Percentiles rank a stretch among this genome's conserved stretches.
Evolutionary conservation across 306 rosid species (phyloP).

Genomic region (Abrus pulchellus): DNA sequence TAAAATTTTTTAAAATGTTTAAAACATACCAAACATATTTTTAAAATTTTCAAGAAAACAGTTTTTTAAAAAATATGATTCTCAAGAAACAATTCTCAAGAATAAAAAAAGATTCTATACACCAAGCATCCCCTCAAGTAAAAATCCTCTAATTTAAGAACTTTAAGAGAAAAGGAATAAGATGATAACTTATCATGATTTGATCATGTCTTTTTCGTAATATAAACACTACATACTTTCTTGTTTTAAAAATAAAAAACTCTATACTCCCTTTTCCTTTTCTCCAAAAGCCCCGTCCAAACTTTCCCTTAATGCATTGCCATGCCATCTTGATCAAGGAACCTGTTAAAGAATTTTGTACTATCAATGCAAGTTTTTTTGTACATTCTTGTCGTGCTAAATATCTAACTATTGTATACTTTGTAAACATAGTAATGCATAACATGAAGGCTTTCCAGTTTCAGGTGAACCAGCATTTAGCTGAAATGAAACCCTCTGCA

Average conservation of each 20-base stretch:
- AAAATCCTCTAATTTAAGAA: background rate
- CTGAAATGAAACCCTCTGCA: constrained; percentile 40
- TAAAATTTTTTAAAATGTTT: too few species aligned
- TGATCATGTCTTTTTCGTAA: background rate
- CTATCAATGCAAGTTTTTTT: background rate
- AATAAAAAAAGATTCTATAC: too few species aligned
- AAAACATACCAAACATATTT: too few species aligned
- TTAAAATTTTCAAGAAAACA: too few species aligned
- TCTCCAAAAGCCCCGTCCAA: background rate
- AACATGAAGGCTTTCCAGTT: constrained; percentile 41
- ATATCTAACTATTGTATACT: constrained; percentile 2
- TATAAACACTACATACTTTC: background rate
- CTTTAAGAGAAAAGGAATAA: background rate
- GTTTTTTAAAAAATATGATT: too few species aligned
- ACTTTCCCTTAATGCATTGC: background rate
- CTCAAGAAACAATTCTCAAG: too few species aligned
- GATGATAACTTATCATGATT: background rate
- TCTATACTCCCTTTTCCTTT: background rate
- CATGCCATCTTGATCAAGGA: constrained; percentile 13
- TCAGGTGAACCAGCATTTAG: constrained; percentile 39
- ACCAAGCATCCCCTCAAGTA: background rate
- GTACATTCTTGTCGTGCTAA: background rate
- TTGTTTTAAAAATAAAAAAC: background rate
- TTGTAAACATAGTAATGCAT: constrained; percentile 32
- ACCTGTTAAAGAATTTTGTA: constrained; percentile 16